Conservation (phyloP, 805 yeast species). For the Schwanniomyces sp. region DNA sequence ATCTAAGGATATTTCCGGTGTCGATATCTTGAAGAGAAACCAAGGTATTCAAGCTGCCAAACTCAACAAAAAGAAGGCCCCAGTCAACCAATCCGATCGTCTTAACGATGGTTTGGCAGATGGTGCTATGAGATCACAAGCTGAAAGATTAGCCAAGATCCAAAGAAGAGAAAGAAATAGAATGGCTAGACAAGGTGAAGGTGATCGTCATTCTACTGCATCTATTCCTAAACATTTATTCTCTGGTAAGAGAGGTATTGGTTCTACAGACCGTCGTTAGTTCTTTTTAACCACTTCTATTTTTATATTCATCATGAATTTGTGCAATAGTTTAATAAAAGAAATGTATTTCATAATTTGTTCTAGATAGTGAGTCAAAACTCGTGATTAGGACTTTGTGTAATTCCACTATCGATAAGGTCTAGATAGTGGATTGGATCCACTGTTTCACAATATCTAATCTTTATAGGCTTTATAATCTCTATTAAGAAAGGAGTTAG, state of each 20-base stretch:
- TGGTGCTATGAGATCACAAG: slow-evolving; percentile 76
- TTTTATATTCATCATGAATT: slow-evolving; percentile 1
- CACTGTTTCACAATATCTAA: background rate
- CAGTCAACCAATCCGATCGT: slow-evolving; percentile 69
- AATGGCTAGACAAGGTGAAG: slow-evolving; percentile 91
- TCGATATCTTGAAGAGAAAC: slow-evolving; percentile 71
- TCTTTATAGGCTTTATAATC: too few relatives aligned
- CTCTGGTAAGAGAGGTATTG: slow-evolving; percentile 95
- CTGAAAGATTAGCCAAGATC: slow-evolving; percentile 82
- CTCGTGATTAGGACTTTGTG: slow-evolving; percentile 2
- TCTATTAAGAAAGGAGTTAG: background rate
- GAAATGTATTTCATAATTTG: slow-evolving; percentile 1
- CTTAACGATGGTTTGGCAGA: slow-evolving; percentile 84
- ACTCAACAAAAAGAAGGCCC: slow-evolving; percentile 48
- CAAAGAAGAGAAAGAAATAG: slow-evolving; percentile 94
- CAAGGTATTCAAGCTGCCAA: slow-evolving; percentile 40
- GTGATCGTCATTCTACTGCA: slow-evolving; percentile 87
- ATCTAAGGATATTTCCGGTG: slow-evolving; percentile 58
- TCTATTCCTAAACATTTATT: slow-evolving; percentile 91
- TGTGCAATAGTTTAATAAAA: slow-evolving; percentile 6
- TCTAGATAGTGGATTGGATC: background rate
- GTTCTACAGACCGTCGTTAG: slow-evolving; percentile 87
- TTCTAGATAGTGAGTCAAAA: background rate
- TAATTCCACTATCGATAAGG: background rate
- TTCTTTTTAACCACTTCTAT: background rate